Base-by-base conservation (phyloP, 345 rosid species). In the Rhodamnia argentea region DNA sequence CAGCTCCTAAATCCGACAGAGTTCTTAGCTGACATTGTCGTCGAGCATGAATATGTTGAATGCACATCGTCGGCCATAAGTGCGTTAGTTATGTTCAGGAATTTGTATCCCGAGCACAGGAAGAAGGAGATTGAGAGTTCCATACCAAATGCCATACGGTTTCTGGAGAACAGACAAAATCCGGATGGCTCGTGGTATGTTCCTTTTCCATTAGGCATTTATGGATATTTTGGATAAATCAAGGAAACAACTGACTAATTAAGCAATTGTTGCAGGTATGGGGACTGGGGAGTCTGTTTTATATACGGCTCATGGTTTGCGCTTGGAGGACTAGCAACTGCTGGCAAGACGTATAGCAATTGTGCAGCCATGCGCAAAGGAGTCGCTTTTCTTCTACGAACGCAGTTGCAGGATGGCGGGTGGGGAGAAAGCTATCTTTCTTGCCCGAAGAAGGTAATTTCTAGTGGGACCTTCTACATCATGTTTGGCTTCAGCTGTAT, bases 381-480 rank as follows among this genome's bases (percentile, higher is more conserved):
- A 6, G 92, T 90, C 23, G 86, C 88, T 22, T 94, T 94, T 86
- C 92, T 94, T 10, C 91, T 92, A 22, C 70, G 37, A 47, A 87
- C 86, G 15, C 94, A 94, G 76, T 53, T 57, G 76, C 76, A 85
- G 0, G 83, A 90, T 47, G 96, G 96, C 2, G 94, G 95, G 7
- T 94, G 95, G 96, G 95, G 94, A 51, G 96, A 94, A 88, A 94
- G 94, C 83, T 92, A 86, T 84, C 88, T 83, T 10, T 92, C 94
- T 18, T 92, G 94, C 57, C 93, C 93, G 18, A 70, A 90, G 22
- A 90, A 92, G 92, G 94, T 91, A 86, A 47, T 18, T 52, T 5
- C n/a, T 59, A 7, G 81, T 23, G 59, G n/a, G 55, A 37, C 57
- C 18, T 37, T 23, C n/a, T n/a, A n/a, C n/a, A n/a, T n/a, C n/a